Percentiles rank a stretch among this genome's conserved stretches.
Evolutionary conservation across 2,329 filamentous ascomycete genomes (phyloP).

Genomic region (Neofusicoccum parvum): DNA sequence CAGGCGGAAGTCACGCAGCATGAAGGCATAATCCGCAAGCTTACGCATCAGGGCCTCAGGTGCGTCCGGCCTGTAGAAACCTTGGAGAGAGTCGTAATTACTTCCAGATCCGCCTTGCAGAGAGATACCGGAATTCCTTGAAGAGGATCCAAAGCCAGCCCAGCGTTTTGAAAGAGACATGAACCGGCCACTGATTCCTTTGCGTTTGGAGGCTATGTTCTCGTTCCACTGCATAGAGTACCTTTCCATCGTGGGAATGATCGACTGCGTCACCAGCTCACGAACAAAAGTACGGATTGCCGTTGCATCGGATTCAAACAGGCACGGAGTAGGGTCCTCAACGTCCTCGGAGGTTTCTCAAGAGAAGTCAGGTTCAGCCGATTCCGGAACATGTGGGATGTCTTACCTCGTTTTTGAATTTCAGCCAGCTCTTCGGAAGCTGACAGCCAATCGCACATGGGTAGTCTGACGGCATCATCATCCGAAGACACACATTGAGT

Average conservation of each 20-base stretch:
- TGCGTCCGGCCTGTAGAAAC: slow-evolving; percentile 81
- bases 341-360: slow-evolving; percentile 68
- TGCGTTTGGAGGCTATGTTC: slow-evolving; percentile 85
- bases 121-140: slow-evolving; percentile 59
- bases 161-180: slow-evolving; percentile 92
- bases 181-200: slow-evolving; percentile 89
- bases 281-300: slow-evolving; percentile 87
- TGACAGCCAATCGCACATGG: slow-evolving; percentile 85
- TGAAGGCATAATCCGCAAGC: slow-evolving; percentile 91
- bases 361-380: neutral
- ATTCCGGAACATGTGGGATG: neutral
- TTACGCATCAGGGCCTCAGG: slow-evolving; percentile 92
- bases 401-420: slow-evolving; percentile 63
- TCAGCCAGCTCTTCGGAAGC: slow-evolving; percentile 80
- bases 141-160: slow-evolving; percentile 74
- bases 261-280: slow-evolving; percentile 92
- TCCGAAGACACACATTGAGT: slow-evolving; percentile 85
- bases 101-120: slow-evolving; percentile 51
- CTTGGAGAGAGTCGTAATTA: slow-evolving; percentile 77
- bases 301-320: slow-evolving; percentile 90
- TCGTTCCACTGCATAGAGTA: slow-evolving; percentile 93
- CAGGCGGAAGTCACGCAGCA: slow-evolving; percentile 94
- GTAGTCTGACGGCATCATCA: slow-evolving; percentile 82
- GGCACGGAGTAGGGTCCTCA: slow-evolving; percentile 72
- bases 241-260: slow-evolving; percentile 95